Base-by-base conservation (phyloP, 441 rosid genomes). In the Theobroma grandiflorum region DNA sequence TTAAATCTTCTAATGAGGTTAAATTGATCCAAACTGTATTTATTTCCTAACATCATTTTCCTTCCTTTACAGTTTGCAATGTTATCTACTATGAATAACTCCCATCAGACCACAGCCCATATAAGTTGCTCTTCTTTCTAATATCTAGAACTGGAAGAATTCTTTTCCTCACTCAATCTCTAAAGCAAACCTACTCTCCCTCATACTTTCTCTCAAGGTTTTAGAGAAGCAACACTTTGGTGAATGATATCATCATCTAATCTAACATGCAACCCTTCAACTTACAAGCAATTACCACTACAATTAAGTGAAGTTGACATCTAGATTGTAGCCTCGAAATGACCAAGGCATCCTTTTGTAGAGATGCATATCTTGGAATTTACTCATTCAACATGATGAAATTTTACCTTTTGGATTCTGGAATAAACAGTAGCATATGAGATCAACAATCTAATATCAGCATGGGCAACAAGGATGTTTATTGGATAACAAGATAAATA, bases 281-380 rank as follows among this genome's bases (percentile, higher is more conserved):
- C 55, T 31, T 33, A 22, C 8, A 50, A 55, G 76, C 52, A 73
- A 73, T 20, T 38, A 64, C 6, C 52, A 57, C 38, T 20, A 57
- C 18, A n/a, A n/a, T 38, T 37, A 72, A 72, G 64, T 53, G 64
- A n/a, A 53, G 76, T 53, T 72, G 76, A 55, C 64, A 45, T 69
- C 73, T 45, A 69, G 55, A 69, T 22, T 45, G 14, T 22, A 72
- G 64, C 63, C 33, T n/a, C 38, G 10, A 53, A 67, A 38, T 40
- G 4, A 77, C 37, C 57, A 50, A 40, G 73, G 33, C 43, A 8
- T 69, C 67, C 15, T 49, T 40, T 76, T 2, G 8, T 40, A 63
- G 9, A 55, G 52, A 57, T 40, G 45, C 55, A 31, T 43, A 67
- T 40, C 26, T 43, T 55, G 49, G 42, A 77, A 77, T 50, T 50